These are phyloP conservation scores for Teunomyces kruisii DNA, from an alignment of 805 yeast genomes.

Conservation along the genomic window DNA sequence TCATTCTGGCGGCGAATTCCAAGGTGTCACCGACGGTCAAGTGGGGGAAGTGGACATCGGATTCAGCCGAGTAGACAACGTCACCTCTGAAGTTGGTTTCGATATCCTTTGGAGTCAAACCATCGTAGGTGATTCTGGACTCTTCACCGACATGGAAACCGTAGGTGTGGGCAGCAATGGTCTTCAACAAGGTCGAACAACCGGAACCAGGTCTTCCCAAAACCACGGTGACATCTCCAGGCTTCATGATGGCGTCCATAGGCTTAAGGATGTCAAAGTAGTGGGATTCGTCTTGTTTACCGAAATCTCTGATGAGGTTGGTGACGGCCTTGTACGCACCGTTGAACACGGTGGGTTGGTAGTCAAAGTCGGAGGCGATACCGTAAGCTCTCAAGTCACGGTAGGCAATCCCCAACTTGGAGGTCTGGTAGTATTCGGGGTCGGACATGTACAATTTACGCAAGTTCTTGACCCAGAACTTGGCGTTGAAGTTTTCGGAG, in stretches of 20 bases:
- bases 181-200: conserved; percentile 37
- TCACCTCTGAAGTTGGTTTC: conserved; percentile 30
- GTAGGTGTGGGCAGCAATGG: conserved; percentile 33
- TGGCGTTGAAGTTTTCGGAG: conserved; percentile 55
- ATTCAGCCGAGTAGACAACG: conserved; percentile 39
- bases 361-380: conserved; percentile 64
- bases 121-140: conserved; percentile 11
- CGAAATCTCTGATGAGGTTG: conserved; percentile 14
- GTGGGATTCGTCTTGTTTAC: conserved; percentile 18
- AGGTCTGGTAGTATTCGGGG: conserved; percentile 60
- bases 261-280: conserved; percentile 28
- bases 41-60: conserved; percentile 57
- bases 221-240: conserved; percentile 39
- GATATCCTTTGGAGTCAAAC: conserved; percentile 10
- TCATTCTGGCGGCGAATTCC: conserved; percentile 47
- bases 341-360: conserved; percentile 58
- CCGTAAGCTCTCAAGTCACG: conserved; percentile 59
- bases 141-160: conserved; percentile 22
- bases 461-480: conserved; percentile 65
- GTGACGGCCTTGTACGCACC: conserved; percentile 19
- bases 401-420: conserved; percentile 59
- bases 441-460: conserved; percentile 51
- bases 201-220: conserved; percentile 42
- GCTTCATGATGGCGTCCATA: conserved; percentile 30
- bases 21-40: conserved; percentile 55